Evolutionary conservation across 2,329 filamentous ascomycete genomes (phyloP), one percentile per base, ranked within the genome.

Genomic region (Neofusicoccum parvum): DNA sequence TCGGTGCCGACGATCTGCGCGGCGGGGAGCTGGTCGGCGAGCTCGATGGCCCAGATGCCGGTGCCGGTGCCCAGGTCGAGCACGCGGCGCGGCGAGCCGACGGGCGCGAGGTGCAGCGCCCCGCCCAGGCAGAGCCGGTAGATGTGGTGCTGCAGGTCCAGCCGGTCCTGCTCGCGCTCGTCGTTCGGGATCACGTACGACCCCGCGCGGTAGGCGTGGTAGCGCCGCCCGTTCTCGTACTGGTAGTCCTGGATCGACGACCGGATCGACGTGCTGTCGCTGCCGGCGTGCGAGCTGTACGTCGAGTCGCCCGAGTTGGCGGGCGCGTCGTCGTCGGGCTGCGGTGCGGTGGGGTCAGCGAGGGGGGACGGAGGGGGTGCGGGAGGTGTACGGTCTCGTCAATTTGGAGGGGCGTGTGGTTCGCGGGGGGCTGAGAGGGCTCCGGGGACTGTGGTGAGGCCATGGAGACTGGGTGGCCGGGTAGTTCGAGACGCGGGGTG

Each of bases 1-100:
- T 77, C 75, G 15, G 69, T 75, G 5, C 74, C 74, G 6, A 76
- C 68, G 12, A 76, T 71, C 17, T 68, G 65, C 3, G 73, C 72
- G 10, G 71, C 74, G 3, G 75, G 74, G 56, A 75, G 72, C 43
- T 74, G 71, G 41, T 76, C 73, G 10, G 73, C 71, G 17, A 75
- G 67, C 56, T 73, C 72, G 49, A 78, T 77, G 10, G 75, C 69
- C 74, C 74, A 76, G 58, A 75, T 75, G 4, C 74, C 74, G 2
- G 74, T 76, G 37, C 74, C 74, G 12, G 70, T 73, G 3, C 74
- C 73, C 11, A 76, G 68, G 34, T 76, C 74, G 2, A 76, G 70
- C 1, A 74, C 62, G 5, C 37, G 48, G 53, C 56, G 48, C 37
- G 32, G 36, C 36, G 48, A 27, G 20, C 59, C 10, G 70, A 65